Evolutionary conservation across 495 filamentous ascomycete genomes (phyloP), one percentile per base, ranked within the genome.

Genomic region (Pyrenula aspistea): DNA sequence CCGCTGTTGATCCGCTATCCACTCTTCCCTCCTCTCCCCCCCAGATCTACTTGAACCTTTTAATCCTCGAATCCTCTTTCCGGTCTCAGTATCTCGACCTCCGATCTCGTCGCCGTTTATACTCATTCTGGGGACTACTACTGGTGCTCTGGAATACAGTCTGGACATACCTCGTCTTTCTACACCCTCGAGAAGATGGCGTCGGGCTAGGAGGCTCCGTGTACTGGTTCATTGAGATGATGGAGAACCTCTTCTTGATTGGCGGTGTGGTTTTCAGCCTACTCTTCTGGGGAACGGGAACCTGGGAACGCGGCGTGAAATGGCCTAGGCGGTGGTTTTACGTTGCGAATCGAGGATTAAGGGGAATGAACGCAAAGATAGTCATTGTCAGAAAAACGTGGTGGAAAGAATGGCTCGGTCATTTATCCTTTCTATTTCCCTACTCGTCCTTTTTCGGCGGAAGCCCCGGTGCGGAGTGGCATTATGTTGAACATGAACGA

Each of bases 11-110:
- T 68, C 91, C 91, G 47, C 76, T 90, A 52, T 84, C 85, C 56
- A 80, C 83, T 48, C 81, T 94, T 24, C 92, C 93, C 11, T 92
- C 87, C 59, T 89, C 91, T 24, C 92, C 87, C 66, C 89, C 89
- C n/a, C 94, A 96, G 73, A 96, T 97, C 63, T 99, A 97, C 73
- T 81, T 97, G 62, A 99, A 99, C 68, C 86, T 99, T 42, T 77
- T 99, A 54, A 92, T 99, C 62, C 86, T 99, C 66, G 93, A 99
- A 70, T 89, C 90, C 53, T 95, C 89, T 12, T 77, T 99, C 22
- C 91, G 93, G 49, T 83, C 86, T 20, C 93, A 99, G 64, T 97
- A 95, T 69, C 80, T 99, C 54, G 83, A 87, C 55, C 78, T 96
- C 51, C 89, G 90, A 22, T 85, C 90, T 52, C 87, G 94, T 49